These are phyloP conservation scores for Malassezia globosa DNA, from an alignment of 1,284 basidiomycete genomes.

Conservation along the genomic window DNA sequence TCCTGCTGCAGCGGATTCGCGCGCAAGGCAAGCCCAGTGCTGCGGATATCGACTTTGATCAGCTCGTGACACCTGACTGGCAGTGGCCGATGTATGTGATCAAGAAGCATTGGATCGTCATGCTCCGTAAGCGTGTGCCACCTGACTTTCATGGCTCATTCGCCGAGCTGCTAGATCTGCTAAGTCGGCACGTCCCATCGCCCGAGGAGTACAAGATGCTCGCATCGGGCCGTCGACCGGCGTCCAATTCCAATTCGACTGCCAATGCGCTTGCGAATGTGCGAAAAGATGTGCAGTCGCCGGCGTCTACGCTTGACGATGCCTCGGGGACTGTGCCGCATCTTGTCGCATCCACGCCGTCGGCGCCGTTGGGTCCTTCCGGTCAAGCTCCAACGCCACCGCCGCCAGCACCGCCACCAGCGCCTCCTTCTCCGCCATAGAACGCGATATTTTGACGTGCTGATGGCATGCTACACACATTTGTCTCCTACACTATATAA, in stretches of 20 bases:
- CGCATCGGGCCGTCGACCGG: conserved; percentile 13
- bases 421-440: too few species aligned
- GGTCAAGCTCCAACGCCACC: too few species aligned
- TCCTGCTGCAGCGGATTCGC: conserved; percentile 14
- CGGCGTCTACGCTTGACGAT: not conserved
- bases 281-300: too few species aligned
- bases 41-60: conserved; percentile 18
- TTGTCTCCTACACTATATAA: not conserved
- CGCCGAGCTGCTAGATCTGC: conserved; percentile 11
- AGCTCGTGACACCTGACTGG: conserved; percentile 15
- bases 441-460: not conserved
- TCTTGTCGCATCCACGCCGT: too few species aligned
- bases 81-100: conserved; percentile 18
- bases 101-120: conserved; percentile 19
- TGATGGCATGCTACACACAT: not conserved
- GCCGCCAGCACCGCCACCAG: too few species aligned
- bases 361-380: too few species aligned
- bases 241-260: not conserved
- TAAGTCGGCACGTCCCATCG: conserved; percentile 8
- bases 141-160: conserved; percentile 9
- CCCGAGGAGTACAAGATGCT: conserved; percentile 18
- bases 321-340: too few species aligned
- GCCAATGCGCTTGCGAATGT: not conserved
- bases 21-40: conserved; percentile 8
- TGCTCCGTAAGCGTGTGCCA: conserved; percentile 15